Evolutionary conservation across 2,329 filamentous ascomycete species (phyloP).

Genomic region (Curvularia spicifera): DNA sequence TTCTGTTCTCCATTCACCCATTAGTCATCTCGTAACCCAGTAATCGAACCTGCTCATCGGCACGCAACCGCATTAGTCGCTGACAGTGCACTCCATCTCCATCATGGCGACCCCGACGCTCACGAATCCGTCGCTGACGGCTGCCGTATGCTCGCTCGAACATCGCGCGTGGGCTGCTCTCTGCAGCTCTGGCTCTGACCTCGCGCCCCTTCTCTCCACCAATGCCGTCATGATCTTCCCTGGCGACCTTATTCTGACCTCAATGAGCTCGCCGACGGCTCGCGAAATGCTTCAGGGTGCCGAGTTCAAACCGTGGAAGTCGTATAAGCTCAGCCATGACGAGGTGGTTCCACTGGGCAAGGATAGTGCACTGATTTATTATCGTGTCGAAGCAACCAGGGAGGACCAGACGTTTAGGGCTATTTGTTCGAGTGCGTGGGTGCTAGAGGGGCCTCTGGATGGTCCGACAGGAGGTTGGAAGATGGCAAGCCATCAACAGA

Average conservation of each 20-base stretch:
- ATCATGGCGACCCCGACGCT: slow-evolving; percentile 22
- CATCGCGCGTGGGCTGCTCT: slow-evolving; percentile 49
- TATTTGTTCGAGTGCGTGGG: slow-evolving; percentile 39
- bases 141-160: slow-evolving; percentile 37
- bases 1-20: not conserved
- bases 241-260: slow-evolving; percentile 44
- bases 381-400: slow-evolving; percentile 32
- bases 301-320: slow-evolving; percentile 33
- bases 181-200: slow-evolving; percentile 41
- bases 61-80: not conserved
- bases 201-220: slow-evolving; percentile 41
- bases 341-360: slow-evolving; percentile 34
- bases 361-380: slow-evolving; percentile 35
- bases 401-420: slow-evolving; percentile 27
- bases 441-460: slow-evolving; percentile 24
- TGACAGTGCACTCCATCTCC: not conserved
- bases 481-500: slow-evolving; percentile 42
- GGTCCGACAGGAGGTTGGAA: slow-evolving; percentile 29
- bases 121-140: slow-evolving; percentile 34
- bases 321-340: slow-evolving; percentile 38
- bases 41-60: not conserved
- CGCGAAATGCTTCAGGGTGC: slow-evolving; percentile 29
- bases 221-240: slow-evolving; percentile 52
- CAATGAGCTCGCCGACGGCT: slow-evolving; percentile 38
- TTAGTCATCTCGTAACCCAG: not conserved